Evolutionary conservation across 306 rosid species (phyloP).

Genomic region (Lablab purpureus): DNA sequence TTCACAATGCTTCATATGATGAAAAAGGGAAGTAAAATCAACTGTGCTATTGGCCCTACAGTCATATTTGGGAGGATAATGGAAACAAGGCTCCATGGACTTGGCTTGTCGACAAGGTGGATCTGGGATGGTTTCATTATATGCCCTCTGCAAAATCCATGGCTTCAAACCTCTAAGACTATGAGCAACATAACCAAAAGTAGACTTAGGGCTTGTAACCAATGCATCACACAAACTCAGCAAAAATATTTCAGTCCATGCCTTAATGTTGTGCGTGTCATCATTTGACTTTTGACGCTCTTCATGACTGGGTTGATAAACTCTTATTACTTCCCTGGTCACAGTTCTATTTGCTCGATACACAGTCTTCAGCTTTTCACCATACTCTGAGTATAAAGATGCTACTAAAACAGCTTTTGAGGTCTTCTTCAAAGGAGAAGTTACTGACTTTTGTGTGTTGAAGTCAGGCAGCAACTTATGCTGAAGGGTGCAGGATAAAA

Average conservation of each 20-base stretch:
- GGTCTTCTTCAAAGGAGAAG: slow-evolving; percentile 47
- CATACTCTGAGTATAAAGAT: slow-evolving; percentile 70
- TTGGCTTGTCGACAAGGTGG: slow-evolving; percentile 73
- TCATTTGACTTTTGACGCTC: slow-evolving; percentile 68
- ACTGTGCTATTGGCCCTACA: slow-evolving; percentile 61
- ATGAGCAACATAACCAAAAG: slow-evolving; percentile 87
- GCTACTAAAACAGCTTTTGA: slow-evolving; percentile 74
- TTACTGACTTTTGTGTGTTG: slow-evolving; percentile 29
- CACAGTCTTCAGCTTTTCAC: slow-evolving; percentile 62
- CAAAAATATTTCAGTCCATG: slow-evolving; percentile 77
- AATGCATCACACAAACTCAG: slow-evolving; percentile 75
- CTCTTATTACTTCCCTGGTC: slow-evolving; percentile 60
- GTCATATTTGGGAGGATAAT: slow-evolving; percentile 75
- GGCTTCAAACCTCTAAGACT: slow-evolving; percentile 83
- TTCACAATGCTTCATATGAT: slow-evolving; percentile 72
- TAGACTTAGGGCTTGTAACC: slow-evolving; percentile 80
- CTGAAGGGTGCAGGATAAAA: slow-evolving; percentile 62
- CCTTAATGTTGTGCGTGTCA: slow-evolving; percentile 71
- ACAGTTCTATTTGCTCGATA: slow-evolving; percentile 58
- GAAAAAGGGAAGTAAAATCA: slow-evolving; percentile 63
- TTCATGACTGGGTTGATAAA: slow-evolving; percentile 84
- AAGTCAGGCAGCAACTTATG: slow-evolving; percentile 70
- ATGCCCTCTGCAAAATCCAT: slow-evolving; percentile 74
- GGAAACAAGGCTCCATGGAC: slow-evolving; percentile 89
- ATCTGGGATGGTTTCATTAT: slow-evolving; percentile 57